Percentiles rank a stretch among this genome's conserved stretches.
phyloP scores from a whole-genome alignment of 176 grass and related monocot species.

The Metroxylon sagu region DNA sequence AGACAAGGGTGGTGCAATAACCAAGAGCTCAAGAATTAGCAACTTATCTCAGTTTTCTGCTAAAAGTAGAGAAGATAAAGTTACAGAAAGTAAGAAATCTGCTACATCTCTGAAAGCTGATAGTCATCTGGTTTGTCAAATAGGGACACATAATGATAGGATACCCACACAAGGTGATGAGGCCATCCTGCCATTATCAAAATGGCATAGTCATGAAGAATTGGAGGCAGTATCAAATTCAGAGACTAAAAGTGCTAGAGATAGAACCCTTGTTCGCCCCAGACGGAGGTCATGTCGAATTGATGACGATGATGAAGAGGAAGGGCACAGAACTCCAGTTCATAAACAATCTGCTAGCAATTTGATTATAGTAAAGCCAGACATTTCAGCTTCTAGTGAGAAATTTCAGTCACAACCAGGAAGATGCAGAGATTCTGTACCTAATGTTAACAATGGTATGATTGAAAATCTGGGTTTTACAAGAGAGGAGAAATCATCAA shows the following conservation, averaged over 20 bases:
- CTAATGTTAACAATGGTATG: constrained; percentile 28
- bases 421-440: constrained; percentile 21
- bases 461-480: constrained; percentile 32
- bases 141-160: constrained; percentile 16
- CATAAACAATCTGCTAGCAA: constrained; percentile 45
- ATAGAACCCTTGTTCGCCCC: constrained; percentile 19
- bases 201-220: constrained; percentile 23
- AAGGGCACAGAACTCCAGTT: constrained; percentile 61
- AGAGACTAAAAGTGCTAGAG: constrained; percentile 19
- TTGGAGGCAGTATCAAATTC: constrained; percentile 19
- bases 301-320: constrained; percentile 53
- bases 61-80: constrained; percentile 18
- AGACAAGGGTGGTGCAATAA: constrained; percentile 25
- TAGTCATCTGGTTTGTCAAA: constrained; percentile 19
- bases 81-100: constrained; percentile 32
- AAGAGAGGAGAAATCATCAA: constrained; percentile 50
- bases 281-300: constrained; percentile 52
- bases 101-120: constrained; percentile 14
- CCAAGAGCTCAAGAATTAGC: constrained; percentile 22
- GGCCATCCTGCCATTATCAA: constrained; percentile 23
- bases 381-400: constrained; percentile 16
- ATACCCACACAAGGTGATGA: constrained; percentile 14
- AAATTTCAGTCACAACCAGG: constrained; percentile 36
- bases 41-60: constrained; percentile 12
- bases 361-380: constrained; percentile 21